Percentiles rank a stretch among this genome's conserved stretches.
These are phyloP conservation scores for Zea luxurians DNA, from an alignment of 176 grass and related monocot genomes.

Conservation along the genomic window DNA sequence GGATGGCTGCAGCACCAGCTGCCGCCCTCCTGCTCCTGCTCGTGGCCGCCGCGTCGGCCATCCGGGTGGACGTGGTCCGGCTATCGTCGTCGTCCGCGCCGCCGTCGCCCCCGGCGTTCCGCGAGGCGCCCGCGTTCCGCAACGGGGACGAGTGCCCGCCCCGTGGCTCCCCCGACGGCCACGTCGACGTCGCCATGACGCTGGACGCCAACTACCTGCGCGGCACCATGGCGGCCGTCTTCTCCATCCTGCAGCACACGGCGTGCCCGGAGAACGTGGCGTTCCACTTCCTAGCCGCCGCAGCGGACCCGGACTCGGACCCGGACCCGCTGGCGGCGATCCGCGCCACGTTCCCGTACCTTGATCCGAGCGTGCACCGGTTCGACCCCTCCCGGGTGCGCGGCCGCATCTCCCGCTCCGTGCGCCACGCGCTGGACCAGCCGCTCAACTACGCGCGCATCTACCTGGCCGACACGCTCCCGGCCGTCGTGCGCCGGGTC, in stretches of 20 bases:
- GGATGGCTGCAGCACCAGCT: background rate
- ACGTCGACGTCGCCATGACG: constrained; percentile 82
- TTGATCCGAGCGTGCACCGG: constrained; percentile 53
- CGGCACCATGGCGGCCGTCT: constrained; percentile 74
- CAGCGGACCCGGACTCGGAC: background rate
- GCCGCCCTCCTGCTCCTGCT: background rate
- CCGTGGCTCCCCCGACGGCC: constrained; percentile 1
- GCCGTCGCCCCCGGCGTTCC: constrained; percentile 34
- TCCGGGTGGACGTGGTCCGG: constrained; percentile 53
- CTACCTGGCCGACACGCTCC: constrained; percentile 87
- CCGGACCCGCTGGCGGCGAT: constrained; percentile 47
- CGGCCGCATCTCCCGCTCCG: constrained; percentile 73
- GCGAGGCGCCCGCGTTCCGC: constrained; percentile 68
- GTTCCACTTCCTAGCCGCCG: constrained; percentile 73
- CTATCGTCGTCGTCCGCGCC: constrained; percentile 4
- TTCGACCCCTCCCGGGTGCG: constrained; percentile 72
- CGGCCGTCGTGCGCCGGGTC: constrained; percentile 45
- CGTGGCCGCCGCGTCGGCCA: constrained; percentile 22
- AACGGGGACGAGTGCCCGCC: constrained; percentile 62
- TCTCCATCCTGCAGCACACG: constrained; percentile 93
- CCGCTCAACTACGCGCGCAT: constrained; percentile 94
- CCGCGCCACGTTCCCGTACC: constrained; percentile 74
- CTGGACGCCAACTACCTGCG: constrained; percentile 93
- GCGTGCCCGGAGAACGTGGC: constrained; percentile 72
- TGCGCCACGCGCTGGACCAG: constrained; percentile 87